phyloP scores from a whole-genome alignment of 169 alveolate genomes.

The Plasmodium ovale region DNA sequence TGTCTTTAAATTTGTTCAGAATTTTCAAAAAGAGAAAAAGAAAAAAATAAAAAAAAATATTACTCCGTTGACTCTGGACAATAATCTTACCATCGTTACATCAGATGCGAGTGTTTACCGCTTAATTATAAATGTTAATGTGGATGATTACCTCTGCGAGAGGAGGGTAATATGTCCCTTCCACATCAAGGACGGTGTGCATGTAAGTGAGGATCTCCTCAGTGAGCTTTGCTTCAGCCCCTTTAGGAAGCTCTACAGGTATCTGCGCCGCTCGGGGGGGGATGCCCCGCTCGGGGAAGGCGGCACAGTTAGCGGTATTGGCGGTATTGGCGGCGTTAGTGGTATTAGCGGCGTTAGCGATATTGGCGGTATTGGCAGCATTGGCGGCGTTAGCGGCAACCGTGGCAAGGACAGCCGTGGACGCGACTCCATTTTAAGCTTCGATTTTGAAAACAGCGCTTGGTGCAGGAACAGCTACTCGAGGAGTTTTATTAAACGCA shows the following conservation, averaged over 20 bases:
- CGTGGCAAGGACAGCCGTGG: too few species aligned
- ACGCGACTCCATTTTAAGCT: slow-evolving; percentile 1
- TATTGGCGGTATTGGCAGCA: not conserved
- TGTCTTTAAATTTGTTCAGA: slow-evolving; percentile 74
- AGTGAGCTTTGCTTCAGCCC: slow-evolving; percentile 75
- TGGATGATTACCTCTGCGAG: slow-evolving; percentile 74
- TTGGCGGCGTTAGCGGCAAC: not conserved
- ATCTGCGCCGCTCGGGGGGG: slow-evolving; percentile 15
- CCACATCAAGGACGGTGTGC: slow-evolving; percentile 20
- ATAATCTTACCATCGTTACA: slow-evolving; percentile 28
- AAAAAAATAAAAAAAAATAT: slow-evolving; percentile 45
- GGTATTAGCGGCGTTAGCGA: not conserved
- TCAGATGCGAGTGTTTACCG: slow-evolving; percentile 37
- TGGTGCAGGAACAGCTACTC: slow-evolving; percentile 62
- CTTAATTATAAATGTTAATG: slow-evolving; percentile 47
- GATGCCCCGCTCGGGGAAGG: not conserved
- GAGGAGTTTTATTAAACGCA: slow-evolving; percentile 45
- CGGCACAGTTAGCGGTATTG: not conserved
- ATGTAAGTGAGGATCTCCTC: slow-evolving; percentile 24
- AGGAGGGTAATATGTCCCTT: slow-evolving; percentile 49
- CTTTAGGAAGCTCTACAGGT: slow-evolving; percentile 61
- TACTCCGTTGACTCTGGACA: slow-evolving; percentile 28
- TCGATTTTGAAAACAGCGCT: slow-evolving; percentile 37
- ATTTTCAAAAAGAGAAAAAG: slow-evolving; percentile 68
- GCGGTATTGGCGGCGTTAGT: too few species aligned